These are phyloP conservation scores for Sordariomycetes sp. DNA, from an alignment of 2,329 filamentous ascomycete genomes.

Conservation along the genomic window DNA sequence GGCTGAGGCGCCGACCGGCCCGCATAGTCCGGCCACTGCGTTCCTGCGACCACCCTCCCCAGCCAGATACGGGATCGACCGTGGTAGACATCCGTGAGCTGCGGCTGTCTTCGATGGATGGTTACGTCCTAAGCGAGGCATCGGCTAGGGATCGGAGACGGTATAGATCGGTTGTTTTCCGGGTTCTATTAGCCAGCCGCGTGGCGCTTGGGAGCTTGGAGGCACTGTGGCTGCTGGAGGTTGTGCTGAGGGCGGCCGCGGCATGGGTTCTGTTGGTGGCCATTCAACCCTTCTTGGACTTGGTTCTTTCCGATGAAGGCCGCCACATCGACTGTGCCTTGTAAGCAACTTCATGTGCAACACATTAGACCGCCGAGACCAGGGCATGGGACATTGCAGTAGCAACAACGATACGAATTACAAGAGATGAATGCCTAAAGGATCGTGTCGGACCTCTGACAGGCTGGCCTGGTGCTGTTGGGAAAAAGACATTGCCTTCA, in stretches of 20 bases:
- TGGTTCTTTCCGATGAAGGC: not conserved
- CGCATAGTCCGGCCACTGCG: slow-evolving; percentile 28
- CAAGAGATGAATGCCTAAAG: too few species aligned
- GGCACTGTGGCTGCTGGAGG: slow-evolving; percentile 19
- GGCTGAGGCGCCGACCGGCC: slow-evolving; percentile 28
- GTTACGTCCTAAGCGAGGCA: slow-evolving; percentile 27
- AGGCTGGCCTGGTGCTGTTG: too few species aligned
- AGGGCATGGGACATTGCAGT: too few species aligned
- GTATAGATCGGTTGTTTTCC: slow-evolving; percentile 27
- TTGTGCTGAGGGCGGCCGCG: slow-evolving; percentile 19
- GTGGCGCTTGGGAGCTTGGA: slow-evolving; percentile 23
- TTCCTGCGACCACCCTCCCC: slow-evolving; percentile 17
- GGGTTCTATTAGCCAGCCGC: slow-evolving; percentile 32
- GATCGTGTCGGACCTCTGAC: too few species aligned
- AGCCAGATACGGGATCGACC: not conserved
- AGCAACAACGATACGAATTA: too few species aligned
- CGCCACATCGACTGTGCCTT: not conserved
- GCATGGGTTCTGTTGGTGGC: slow-evolving; percentile 16
- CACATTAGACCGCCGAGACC: too few species aligned
- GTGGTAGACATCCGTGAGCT: slow-evolving; percentile 32
- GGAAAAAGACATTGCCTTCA: too few species aligned
- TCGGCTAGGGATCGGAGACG: slow-evolving; percentile 13
- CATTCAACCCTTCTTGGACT: not conserved
- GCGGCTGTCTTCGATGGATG: slow-evolving; percentile 40
- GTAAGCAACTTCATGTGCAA: too few species aligned